Percentiles rank a stretch among this genome's conserved stretches.
phyloP scores from a whole-genome alignment of 1,139 yeast genomes.

The Blastobotrys indianensis region DNA sequence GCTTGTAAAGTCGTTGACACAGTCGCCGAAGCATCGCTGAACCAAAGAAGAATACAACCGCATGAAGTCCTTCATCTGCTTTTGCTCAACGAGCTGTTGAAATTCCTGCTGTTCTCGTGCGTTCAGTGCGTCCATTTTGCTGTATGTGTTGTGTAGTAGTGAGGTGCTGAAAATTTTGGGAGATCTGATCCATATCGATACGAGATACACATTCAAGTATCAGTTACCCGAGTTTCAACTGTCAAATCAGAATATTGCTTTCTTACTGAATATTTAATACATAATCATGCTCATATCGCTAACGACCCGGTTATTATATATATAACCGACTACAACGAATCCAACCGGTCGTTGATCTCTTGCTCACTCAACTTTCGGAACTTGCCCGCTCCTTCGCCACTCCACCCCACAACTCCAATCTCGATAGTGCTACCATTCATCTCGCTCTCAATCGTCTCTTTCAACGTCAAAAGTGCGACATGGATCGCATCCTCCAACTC shows the following conservation, averaged over 20 bases:
- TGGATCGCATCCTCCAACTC: slow-evolving; percentile 98
- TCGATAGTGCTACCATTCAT: slow-evolving; percentile 96
- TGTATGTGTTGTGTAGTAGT: neutral
- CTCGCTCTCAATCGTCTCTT: slow-evolving; percentile 97
- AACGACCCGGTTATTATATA: too few relatives aligned
- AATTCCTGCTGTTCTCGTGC: slow-evolving; percentile 94
- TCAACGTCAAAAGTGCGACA: slow-evolving; percentile 86
- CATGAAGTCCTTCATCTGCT: slow-evolving; percentile 99
- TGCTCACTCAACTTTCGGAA: slow-evolving; percentile 78
- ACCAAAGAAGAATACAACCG: slow-evolving; percentile 89
- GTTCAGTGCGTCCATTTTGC: slow-evolving; percentile 44
- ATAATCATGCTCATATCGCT: too few relatives aligned
- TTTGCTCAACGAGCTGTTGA: slow-evolving; percentile 90
- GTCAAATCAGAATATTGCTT: too few relatives aligned
- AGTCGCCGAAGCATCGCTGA: slow-evolving; percentile 93
- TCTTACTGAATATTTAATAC: too few relatives aligned
- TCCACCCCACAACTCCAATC: slow-evolving; percentile 79
- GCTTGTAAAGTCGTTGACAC: slow-evolving; percentile 97
- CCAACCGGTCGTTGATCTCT: slow-evolving; percentile 92
- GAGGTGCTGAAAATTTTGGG: too few relatives aligned
- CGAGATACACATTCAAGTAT: too few relatives aligned
- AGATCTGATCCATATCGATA: too few relatives aligned
- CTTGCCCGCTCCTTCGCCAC: slow-evolving; percentile 73
- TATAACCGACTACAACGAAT: slow-evolving; percentile 60
- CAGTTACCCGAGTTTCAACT: too few relatives aligned